Evolutionary conservation across 495 filamentous ascomycete genomes (phyloP).

Genomic region (Penicillium roqueforti): DNA sequence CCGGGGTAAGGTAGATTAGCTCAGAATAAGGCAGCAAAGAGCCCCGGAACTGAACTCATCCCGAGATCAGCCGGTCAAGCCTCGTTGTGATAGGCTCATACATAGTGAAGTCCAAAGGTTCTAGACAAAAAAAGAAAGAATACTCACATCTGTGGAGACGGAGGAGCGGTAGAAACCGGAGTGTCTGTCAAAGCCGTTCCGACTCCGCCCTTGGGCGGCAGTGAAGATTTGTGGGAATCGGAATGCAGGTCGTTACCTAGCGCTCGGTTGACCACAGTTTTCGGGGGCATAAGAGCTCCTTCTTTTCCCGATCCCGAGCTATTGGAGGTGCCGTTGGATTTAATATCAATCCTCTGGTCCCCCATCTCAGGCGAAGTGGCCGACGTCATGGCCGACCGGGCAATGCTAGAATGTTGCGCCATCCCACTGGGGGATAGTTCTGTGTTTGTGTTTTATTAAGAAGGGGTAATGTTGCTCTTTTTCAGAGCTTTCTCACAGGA

Average conservation of each 20-base stretch:
- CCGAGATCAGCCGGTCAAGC: constrained; percentile 5
- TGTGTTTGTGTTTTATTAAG: background rate
- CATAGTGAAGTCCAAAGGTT: background rate
- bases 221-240: constrained; percentile 43
- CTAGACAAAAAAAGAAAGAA: constrained; percentile 17
- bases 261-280: constrained; percentile 44
- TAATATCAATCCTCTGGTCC: constrained; percentile 23
- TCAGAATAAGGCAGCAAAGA: background rate
- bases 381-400: constrained; percentile 55
- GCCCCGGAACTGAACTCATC: background rate
- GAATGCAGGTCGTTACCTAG: constrained; percentile 48
- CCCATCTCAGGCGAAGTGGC: constrained; percentile 31
- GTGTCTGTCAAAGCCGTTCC: constrained; percentile 63
- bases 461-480: background rate
- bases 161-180: constrained; percentile 62
- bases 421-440: constrained; percentile 18
- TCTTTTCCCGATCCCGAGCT: constrained; percentile 31
- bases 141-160: constrained; percentile 67
- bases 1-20: background rate
- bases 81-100: constrained; percentile 16
- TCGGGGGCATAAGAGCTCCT: constrained; percentile 37
- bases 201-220: constrained; percentile 47
- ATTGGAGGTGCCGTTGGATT: constrained; percentile 24
- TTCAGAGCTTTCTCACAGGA: background rate
- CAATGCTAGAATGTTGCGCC: constrained; percentile 52